These are phyloP conservation scores for Candida berthetii DNA, from an alignment of 805 yeast genomes.

Conservation along the genomic window DNA sequence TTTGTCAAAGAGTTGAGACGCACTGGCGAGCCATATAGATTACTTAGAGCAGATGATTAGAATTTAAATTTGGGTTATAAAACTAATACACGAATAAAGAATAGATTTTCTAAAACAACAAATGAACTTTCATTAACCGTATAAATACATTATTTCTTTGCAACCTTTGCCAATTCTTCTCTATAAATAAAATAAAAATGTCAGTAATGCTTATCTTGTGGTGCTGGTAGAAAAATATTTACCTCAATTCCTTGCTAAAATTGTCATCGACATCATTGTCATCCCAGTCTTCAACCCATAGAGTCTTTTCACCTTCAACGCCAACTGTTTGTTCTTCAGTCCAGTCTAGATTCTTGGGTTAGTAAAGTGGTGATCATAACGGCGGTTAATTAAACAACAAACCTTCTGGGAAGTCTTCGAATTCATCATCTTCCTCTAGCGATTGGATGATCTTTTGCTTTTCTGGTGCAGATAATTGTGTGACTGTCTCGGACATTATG, in stretches of 20 bases:
- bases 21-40: too few species aligned
- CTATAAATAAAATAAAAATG: constrained; percentile 1
- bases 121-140: background rate
- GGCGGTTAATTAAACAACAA: too few species aligned
- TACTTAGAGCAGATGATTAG: too few species aligned
- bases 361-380: too few species aligned
- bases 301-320: constrained; percentile 45
- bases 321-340: constrained; percentile 47
- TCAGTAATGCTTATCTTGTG: background rate
- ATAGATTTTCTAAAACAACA: too few species aligned
- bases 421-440: constrained; percentile 93
- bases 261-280: constrained; percentile 92
- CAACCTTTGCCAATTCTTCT: constrained; percentile 17
- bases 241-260: constrained; percentile 69
- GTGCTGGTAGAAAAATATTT: constrained; percentile 21
- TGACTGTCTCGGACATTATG: constrained; percentile 1
- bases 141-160: constrained; percentile 9
- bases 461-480: constrained; percentile 11
- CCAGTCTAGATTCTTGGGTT: constrained; percentile 48
- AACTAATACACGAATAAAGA: too few species aligned
- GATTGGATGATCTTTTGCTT: constrained; percentile 44
- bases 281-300: constrained; percentile 99
- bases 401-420: constrained; percentile 89
- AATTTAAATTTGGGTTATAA: too few species aligned
- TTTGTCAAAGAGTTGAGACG: too few species aligned